Conservation (phyloP, 768 basidiomycete genomes). For the Naematelia aurantialba region DNA sequence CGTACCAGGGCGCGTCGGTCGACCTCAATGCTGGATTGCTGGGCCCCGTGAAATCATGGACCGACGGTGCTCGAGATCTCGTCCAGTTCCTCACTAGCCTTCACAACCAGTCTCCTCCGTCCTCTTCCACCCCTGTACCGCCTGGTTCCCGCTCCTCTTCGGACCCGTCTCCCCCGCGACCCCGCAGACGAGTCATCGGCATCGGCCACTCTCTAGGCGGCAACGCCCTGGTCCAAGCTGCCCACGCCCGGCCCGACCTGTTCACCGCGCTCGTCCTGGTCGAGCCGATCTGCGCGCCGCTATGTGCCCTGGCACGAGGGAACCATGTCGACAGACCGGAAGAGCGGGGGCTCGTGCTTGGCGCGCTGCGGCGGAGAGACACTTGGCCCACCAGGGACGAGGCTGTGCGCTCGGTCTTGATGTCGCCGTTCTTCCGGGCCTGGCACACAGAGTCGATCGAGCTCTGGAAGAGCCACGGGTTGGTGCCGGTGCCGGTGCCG, state of each 20-base stretch:
- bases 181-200: constrained; percentile 54
- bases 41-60: constrained; percentile 48
- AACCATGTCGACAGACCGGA: constrained; percentile 1
- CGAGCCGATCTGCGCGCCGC: constrained; percentile 61
- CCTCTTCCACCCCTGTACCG: not conserved
- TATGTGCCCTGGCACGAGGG: not conserved
- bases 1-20: constrained; percentile 80
- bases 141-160: not conserved
- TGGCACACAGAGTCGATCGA: constrained; percentile 32
- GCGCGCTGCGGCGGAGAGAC: constrained; percentile 14
- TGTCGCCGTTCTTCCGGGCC: constrained; percentile 30
- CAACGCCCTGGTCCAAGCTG: constrained; percentile 67
- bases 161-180: not conserved
- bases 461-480: constrained; percentile 21
- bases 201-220: constrained; percentile 86
- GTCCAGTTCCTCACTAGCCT: constrained; percentile 37
- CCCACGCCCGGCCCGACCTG: constrained; percentile 61
- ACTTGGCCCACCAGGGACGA: constrained; percentile 15
- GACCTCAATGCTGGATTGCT: constrained; percentile 62
- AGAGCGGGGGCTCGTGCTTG: constrained; percentile 10
- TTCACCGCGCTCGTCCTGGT: constrained; percentile 70
- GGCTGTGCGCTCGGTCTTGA: constrained; percentile 11
- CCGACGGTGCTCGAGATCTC: constrained; percentile 57
- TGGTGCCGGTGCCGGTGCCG: constrained; percentile 15
- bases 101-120: constrained; percentile 5